Base-by-base conservation (phyloP, 768 basidiomycete genomes). In the Agrocybe pediades region DNA sequence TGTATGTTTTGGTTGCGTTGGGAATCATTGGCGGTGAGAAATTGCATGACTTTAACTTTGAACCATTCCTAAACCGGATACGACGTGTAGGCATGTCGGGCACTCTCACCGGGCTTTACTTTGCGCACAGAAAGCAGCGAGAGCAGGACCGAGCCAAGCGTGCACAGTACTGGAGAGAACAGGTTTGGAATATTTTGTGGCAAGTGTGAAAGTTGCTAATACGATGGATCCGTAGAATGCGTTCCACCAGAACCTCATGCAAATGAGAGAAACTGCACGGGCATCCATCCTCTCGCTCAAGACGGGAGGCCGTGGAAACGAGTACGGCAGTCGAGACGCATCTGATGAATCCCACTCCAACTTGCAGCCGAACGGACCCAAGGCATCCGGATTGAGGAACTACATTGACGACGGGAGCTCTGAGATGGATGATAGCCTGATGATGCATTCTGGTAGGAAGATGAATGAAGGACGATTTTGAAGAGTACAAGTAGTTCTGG, bases 131-230 rank as follows among this genome's bases (percentile, higher is more conserved):
- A 33, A 82, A 83, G 59, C 82, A 88, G 58, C 84, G 92, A 60
- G 85, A 86, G 39, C 69, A 75, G 53, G 91, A 94, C 62, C 86
- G 90, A 42, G 86, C 90, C 72, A 92, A 88, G 70, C 87, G 92
- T 59, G 73, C 86, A 40, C 90, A 92, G 65, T 94, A 95, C 71
- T 94, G 92, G 87, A 85, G 86, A 60, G 92, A 95, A 74, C 92
- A 92, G 79, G 87, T 85, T 57, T n/a, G 43, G 46, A 61, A 15
- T 21, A 16, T 21, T n/a, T 6, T 11, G 45, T 42, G 13, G 16
- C 11, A 7, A 43, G 33, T 19, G 9, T 20, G 16, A 36, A 20
- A 9, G 41, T 23, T 49, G 33, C 8, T 54, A 41, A 52, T 24
- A 33, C 9, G 25, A 30, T 17, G 21, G 25, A 8, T 24, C 24